Evolutionary conservation across 768 basidiomycete genomes (phyloP), one percentile per base, ranked within the genome.

Genomic region (Hysterangium stoloniferum): DNA sequence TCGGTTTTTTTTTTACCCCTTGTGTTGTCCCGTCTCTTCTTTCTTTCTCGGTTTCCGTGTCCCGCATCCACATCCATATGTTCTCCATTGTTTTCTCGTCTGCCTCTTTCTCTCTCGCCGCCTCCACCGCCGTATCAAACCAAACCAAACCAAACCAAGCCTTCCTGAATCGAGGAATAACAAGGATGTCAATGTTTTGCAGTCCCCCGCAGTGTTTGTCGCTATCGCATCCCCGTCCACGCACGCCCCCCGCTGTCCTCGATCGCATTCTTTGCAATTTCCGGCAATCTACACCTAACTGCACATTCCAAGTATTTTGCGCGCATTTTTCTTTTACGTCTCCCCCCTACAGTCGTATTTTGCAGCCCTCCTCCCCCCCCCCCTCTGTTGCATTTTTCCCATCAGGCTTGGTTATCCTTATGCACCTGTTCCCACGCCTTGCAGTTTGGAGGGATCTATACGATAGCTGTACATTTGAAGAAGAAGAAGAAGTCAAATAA

Each of bases 351-450:
- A n/a, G n/a, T n/a, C n/a, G n/a, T n/a, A n/a, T n/a, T n/a, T n/a
- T n/a, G n/a, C n/a, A n/a, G n/a, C n/a, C 15, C 40, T 22, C 19
- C 11, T 41, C 19, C 40, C 11, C 9, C 40, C 28, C 17, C 38
- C 25, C 38, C 40, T 41, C 19, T 25, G 22, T 41, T 13, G 11
- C 40, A 37, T 37, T 3, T 37, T 37, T 37, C n/a, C 20, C 48
- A 49, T 49, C 48, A 51, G 49, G 49, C 28, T 42, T 36, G 49
- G 49, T 40, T 51, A 51, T 51, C 49, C 27, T 51, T 51, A 51
- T 51, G 49, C 38, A 43, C 43, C 43, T 49, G 36, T n/a, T 40
- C 24, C 49, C 38, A 19, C n/a, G 19, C 25, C 25, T 42, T 42
- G 31, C 17, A 38, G 37, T 20, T 11, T 25, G 33, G 49, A 40